Conservation (phyloP, 345 rosid genomes). For the Luvunga scandens region DNA sequence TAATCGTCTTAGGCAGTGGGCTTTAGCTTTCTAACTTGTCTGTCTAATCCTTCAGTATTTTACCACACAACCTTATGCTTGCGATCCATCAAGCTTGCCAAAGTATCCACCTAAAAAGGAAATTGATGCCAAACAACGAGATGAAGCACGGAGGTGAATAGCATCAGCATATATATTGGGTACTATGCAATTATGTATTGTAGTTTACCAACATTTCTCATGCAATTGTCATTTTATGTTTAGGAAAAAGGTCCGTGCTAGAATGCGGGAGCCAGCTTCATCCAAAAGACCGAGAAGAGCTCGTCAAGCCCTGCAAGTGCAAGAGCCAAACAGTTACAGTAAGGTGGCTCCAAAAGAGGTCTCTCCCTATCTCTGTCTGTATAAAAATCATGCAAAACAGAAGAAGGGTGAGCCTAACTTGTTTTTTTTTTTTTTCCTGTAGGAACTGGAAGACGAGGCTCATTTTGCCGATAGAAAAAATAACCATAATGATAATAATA, state of each 20-base stretch:
- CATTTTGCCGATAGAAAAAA: constrained; percentile 15
- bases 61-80: constrained; percentile 54
- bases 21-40: background rate
- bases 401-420: constrained; percentile 7
- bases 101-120: constrained; percentile 77
- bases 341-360: constrained; percentile 40
- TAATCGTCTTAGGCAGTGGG: background rate
- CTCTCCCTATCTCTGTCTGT: constrained; percentile 7
- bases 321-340: constrained; percentile 29
- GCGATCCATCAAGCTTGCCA: constrained; percentile 70
- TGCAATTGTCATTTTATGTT: constrained; percentile 11
- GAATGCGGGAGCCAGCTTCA: constrained; percentile 40
- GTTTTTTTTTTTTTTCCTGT: background rate
- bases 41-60: constrained; percentile 44
- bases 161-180: background rate
- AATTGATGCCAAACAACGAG: constrained; percentile 69
- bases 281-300: constrained; percentile 43
- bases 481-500: constrained; percentile 2
- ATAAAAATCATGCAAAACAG: background rate
- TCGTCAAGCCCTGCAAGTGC: constrained; percentile 35
- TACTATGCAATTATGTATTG: background rate
- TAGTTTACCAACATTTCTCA: background rate
- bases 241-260: constrained; percentile 54
- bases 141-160: constrained; percentile 53
- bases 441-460: constrained; percentile 38